Evolutionary conservation across 805 yeast genomes (phyloP).

Genomic region (Candida pseudofarinosa): DNA sequence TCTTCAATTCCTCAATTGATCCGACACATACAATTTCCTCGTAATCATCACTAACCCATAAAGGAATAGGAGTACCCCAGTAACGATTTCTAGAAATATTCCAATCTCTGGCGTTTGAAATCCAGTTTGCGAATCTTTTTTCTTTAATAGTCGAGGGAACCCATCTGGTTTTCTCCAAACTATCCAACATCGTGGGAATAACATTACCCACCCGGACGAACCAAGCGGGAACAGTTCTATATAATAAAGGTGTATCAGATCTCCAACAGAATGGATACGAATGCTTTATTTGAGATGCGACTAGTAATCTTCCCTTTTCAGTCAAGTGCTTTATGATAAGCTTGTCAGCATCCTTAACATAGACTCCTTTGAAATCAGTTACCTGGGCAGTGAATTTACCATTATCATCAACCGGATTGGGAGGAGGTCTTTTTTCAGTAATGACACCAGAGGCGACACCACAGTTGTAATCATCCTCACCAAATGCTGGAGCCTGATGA

Average conservation of each 20-base stretch:
- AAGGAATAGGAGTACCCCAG: constrained; percentile 99
- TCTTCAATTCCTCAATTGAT: constrained; percentile 79
- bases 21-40: constrained; percentile 93
- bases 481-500: constrained; percentile 97
- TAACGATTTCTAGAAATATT: constrained; percentile 96
- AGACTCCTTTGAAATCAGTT: constrained; percentile 68
- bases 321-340: constrained; percentile 82
- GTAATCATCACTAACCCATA: constrained; percentile 94
- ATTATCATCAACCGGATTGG: constrained; percentile 91
- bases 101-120: constrained; percentile 99
- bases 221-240: constrained; percentile 98
- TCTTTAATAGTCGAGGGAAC: constrained; percentile 89
- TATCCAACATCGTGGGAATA: constrained; percentile 83
- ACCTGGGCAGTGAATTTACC: constrained; percentile 82
- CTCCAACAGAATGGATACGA: constrained; percentile 99
- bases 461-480: constrained; percentile 95
- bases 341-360: constrained; percentile 95
- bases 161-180: constrained; percentile 88
- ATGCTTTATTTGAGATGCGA: constrained; percentile 83
- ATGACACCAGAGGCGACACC: constrained; percentile 75
- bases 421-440: constrained; percentile 64
- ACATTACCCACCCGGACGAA: constrained; percentile 85
- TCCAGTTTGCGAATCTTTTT: constrained; percentile 96
- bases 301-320: constrained; percentile 68
- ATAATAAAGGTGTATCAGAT: constrained; percentile 95